Evolutionary conservation across 2,329 filamentous ascomycete genomes (phyloP).

Genomic region (Ophiostoma tasmaniense): DNA sequence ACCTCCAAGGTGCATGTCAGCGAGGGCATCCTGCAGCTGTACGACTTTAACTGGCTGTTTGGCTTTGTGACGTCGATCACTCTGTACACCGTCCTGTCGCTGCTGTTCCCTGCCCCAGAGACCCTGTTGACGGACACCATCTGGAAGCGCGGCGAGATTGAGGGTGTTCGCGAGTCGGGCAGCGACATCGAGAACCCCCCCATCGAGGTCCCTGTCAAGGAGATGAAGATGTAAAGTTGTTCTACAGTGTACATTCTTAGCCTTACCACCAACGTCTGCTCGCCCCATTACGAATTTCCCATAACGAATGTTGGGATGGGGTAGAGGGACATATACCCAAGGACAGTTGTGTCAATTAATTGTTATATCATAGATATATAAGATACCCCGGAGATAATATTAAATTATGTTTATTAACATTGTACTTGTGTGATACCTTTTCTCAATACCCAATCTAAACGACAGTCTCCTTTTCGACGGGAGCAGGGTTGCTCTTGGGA

Average conservation of each 20-base stretch:
- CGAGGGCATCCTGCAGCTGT: slow-evolving; percentile 45
- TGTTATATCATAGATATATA: background rate
- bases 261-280: background rate
- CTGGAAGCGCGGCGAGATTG: slow-evolving; percentile 27
- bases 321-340: background rate
- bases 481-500: background rate
- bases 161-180: slow-evolving; percentile 19
- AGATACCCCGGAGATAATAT: background rate
- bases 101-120: slow-evolving; percentile 40
- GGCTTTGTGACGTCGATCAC: slow-evolving; percentile 49
- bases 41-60: slow-evolving; percentile 58
- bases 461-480: background rate
- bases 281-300: slow-evolving; percentile 6
- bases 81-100: slow-evolving; percentile 45
- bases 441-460: background rate
- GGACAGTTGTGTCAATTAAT: background rate
- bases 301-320: slow-evolving; percentile 1
- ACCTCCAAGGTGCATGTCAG: slow-evolving; percentile 17
- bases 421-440: background rate
- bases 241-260: background rate
- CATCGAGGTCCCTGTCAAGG: slow-evolving; percentile 7
- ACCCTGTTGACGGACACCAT: slow-evolving; percentile 37
- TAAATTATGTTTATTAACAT: background rate
- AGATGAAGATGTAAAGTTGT: slow-evolving; percentile 11
- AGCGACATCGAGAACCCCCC: slow-evolving; percentile 21